Base-by-base conservation (phyloP, 2,329 filamentous ascomycete genomes). In the Achaetomium macrosporum region DNA sequence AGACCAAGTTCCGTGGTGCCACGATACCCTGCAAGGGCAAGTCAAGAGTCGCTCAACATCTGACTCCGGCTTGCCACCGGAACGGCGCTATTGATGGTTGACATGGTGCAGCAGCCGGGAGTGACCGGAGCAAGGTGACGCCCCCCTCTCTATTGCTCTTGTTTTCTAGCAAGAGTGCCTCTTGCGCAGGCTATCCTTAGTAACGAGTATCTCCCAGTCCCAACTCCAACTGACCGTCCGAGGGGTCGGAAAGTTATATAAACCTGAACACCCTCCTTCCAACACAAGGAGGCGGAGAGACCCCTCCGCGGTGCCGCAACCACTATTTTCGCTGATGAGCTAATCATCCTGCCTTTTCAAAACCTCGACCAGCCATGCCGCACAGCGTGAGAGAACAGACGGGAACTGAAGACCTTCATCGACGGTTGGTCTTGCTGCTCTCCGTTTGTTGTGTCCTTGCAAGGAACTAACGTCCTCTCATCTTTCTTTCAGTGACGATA, bases 341-440 rank as follows among this genome's bases (percentile, higher is more conserved):
- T 37, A 43, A 20, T 9, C 37, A 37, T 35, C 31, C 41, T 11
- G 37, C 29, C 37, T 19, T 35, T 44, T 33, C 31, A 46, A 41
- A 16, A 40, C 31, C 47, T 41, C 12, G 12, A 43, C 45, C 47
- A 49, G 39, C 29, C 47, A 62, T 62, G 59, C 60, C 60, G 45
- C 57, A 62, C 51, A 56, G 50, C 43, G 56, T 61, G 36, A 51
- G 36, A 47, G 48, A 58, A 30, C 41, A 54, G 19, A 39, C 45
- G 33, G 15, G 10, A 51, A 17, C 17, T 31, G 35, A 50, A 44
- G 45, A 44, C 16, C 36, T 46, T 33, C 47, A 15, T 46, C 50
- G 44, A 53, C 17, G 55, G 59, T 61, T 52, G 15, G 58, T 59
- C 30, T 41, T 49, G 25, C n/a, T n/a, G n/a, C 43, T 33, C 16